Percentiles rank a stretch among this genome's conserved stretches.
phyloP scores from a whole-genome alignment of 2,329 filamentous ascomycete species.

The Macrophomina phaseolina region DNA sequence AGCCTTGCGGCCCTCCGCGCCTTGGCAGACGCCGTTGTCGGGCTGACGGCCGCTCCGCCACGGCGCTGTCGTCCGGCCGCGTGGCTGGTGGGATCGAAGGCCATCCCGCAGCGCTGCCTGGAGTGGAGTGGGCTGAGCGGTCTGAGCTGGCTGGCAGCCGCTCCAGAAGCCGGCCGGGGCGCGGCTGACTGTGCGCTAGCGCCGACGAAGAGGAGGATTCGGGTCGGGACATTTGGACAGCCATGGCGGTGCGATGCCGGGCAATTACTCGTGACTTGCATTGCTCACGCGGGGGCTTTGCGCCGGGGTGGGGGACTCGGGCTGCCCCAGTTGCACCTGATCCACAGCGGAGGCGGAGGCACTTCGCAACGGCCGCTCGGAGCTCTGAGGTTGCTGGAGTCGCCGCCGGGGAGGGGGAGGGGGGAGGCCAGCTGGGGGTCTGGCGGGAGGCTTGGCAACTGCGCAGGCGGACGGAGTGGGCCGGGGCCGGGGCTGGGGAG shows the following conservation, averaged over 20 bases:
- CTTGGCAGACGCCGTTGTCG: constrained; percentile 15
- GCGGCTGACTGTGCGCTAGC: constrained; percentile 21
- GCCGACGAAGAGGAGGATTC: not conserved
- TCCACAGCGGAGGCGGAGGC: not conserved
- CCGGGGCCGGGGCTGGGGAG: no score
- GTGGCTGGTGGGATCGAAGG: constrained; percentile 2
- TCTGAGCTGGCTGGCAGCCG: constrained; percentile 7
- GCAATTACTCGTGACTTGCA: not conserved
- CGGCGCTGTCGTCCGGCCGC: constrained; percentile 1
- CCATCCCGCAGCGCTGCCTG: constrained; percentile 4
- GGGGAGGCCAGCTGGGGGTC: not conserved
- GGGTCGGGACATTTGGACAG: not conserved
- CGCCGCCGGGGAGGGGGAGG: not conserved
- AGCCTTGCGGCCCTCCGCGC: constrained; percentile 12
- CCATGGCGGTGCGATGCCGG: not conserved
- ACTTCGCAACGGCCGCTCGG: no score
- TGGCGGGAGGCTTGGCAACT: not conserved
- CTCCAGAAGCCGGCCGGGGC: constrained; percentile 6
- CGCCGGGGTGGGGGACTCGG: not conserved
- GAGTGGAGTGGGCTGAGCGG: constrained; percentile 3
- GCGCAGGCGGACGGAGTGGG: not conserved
- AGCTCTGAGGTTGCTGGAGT: not conserved
- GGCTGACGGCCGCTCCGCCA: constrained; percentile 7
- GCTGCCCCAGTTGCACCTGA: not conserved
- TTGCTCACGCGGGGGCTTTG: constrained; percentile 6